Base-by-base conservation (phyloP, 1,284 basidiomycete species). In the Testicularia cyperi region DNA sequence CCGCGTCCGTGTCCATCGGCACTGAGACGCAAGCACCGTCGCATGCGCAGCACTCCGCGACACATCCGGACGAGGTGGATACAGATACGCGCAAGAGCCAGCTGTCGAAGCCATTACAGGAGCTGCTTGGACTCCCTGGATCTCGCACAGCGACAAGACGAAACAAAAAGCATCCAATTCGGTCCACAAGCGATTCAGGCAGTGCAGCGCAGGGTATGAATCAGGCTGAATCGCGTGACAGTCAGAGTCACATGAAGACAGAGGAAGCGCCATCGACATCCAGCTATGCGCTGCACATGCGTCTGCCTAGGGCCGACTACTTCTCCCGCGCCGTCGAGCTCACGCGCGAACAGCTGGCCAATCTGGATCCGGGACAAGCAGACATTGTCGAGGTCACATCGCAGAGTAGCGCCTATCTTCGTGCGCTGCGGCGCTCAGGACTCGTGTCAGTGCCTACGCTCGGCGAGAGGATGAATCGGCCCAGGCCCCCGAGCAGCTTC, bases 201-300 rank as follows among this genome's bases (percentile, higher is more conserved):
- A n/a, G n/a, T n/a, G n/a, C n/a, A n/a, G n/a, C n/a, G n/a, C n/a
- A n/a, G n/a, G n/a, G n/a, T n/a, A n/a, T n/a, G n/a, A n/a, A n/a
- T n/a, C n/a, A n/a, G n/a, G 26, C 26, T 27, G 10, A 27, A 27
- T 10, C 9, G 26, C 10, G 26, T 27, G 26, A 9, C 26, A 27
- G 10, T 27, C 26, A 27, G 26, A 27, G 26, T n/a, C n/a, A n/a
- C n/a, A n/a, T n/a, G n/a, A 14, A 8, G 25, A 26, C 25, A 26
- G 25, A 21, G 6, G 24, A 21, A 25, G 6, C 19, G 26, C 23
- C 32, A 24, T 7, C 18, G 31, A 7, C 44, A 6, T 53, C 25
- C 38, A 46, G 55, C 26, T 70, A 64, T 33, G 70, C 71, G 10
- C 44, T 75, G 45, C 72, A 75, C 34, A 75, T 74, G 69, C 64